Evolutionary conservation across 73 alveolate genomes (phyloP).

Genomic region (Effrenium voratum): DNA sequence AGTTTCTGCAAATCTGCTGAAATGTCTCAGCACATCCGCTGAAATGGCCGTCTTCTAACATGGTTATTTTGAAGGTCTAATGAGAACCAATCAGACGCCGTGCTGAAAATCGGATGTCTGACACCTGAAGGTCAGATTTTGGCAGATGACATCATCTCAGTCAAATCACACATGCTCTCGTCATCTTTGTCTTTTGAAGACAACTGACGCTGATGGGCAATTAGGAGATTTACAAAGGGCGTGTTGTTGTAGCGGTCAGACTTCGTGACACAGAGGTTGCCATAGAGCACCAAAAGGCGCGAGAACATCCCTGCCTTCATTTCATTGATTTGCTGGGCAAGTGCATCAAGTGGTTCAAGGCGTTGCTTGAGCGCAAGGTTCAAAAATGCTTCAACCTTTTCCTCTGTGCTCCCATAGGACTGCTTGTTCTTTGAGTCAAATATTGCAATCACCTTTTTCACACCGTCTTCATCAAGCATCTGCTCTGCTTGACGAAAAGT

Average conservation of each 20-base stretch:
- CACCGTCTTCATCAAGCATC: neutral
- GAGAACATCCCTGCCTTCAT: neutral
- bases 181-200: neutral
- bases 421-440: neutral
- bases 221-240: neutral
- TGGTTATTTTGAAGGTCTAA: too few relatives aligned
- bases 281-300: neutral
- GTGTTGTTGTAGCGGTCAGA: neutral
- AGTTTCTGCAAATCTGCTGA: too few relatives aligned
- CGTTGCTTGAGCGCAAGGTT: neutral
- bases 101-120: too few relatives aligned
- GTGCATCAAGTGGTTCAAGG: neutral
- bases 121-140: too few relatives aligned
- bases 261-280: neutral
- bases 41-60: too few relatives aligned
- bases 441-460: neutral
- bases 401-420: neutral
- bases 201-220: neutral
- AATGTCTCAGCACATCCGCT: too few relatives aligned
- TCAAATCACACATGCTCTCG: neutral
- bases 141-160: neutral
- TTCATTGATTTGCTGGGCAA: neutral
- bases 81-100: too few relatives aligned
- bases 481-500: neutral
- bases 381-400: neutral